Conservation (phyloP, 129 eudicot genomes). For the Lonicera japonica region DNA sequence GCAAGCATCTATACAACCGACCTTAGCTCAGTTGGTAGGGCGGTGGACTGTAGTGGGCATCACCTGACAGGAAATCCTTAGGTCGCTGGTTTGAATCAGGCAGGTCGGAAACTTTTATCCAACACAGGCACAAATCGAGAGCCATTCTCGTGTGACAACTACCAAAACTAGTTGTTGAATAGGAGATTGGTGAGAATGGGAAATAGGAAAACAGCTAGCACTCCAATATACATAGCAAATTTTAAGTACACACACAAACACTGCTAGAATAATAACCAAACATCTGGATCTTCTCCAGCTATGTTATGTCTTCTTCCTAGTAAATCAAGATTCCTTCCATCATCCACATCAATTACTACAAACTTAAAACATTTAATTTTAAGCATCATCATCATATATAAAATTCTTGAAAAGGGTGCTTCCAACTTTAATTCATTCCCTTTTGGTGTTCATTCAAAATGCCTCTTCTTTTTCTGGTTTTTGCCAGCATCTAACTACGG, state of each 20-base stretch:
- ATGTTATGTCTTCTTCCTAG: constrained; percentile 20
- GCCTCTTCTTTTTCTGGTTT: constrained; percentile 7
- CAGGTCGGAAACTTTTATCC: too few relatives aligned
- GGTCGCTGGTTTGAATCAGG: too few relatives aligned
- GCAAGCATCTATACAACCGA: too few relatives aligned
- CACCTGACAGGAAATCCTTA: too few relatives aligned
- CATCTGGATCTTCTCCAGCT: constrained; percentile 26
- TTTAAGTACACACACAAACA: constrained; percentile 21
- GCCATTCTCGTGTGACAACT: too few relatives aligned
- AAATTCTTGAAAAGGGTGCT: constrained; percentile 8
- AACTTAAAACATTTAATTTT: background rate
- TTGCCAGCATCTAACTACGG: constrained; percentile 26
- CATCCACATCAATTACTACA: constrained; percentile 15
- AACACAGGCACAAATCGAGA: too few relatives aligned
- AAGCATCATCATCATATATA: background rate
- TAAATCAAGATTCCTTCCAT: background rate
- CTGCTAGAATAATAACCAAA: constrained; percentile 17
- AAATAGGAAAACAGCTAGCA: background rate
- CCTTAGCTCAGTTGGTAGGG: constrained; percentile 88
- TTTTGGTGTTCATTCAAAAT: constrained; percentile 16
- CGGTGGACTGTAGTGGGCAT: constrained; percentile 63
- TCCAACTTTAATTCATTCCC: constrained; percentile 7
- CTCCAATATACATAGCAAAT: background rate
- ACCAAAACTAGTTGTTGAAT: too few relatives aligned
- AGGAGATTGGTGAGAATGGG: background rate